Evolutionary conservation across 768 basidiomycete genomes (phyloP), one percentile per base, ranked within the genome.

Genomic region (Heimioporus sp.): DNA sequence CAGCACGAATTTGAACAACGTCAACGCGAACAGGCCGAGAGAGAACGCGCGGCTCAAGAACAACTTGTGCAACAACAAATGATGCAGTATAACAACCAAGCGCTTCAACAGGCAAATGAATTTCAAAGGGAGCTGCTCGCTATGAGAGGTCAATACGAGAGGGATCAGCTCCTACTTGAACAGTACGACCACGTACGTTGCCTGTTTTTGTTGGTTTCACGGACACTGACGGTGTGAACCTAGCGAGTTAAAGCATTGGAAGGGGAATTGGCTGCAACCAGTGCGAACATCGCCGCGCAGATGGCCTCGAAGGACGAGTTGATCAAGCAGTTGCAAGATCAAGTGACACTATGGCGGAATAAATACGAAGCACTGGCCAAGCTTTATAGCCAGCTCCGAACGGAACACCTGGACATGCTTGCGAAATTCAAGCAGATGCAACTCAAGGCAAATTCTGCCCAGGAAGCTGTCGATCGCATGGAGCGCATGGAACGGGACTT

Each of bases 351-450:
- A 13, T 99, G 97, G 97, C 87, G 93, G 50, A 95, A 92, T 76
- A 99, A 99, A 72, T 99, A 99, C 69, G 97, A 99, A 68, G 92
- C 96, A 0, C 78, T 99, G 52, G 97, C 97, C 40, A 99, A 98
- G 70, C 81, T 99, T 10, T 99, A 99, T 77, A 98, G 94, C 62
- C 97, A 98, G 67, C 83, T 99, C 10, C 90, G 97, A 48, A 90
- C 92, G 30, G 97, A 98, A 66, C 97, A 99, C 72, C 78, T 99
- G 40, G 97, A 99, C 55, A 90, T 98, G 85, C 82, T 99, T 48
- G 82, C 88, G 57, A 98, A 96, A 73, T 95, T 90, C 80, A 99
- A 98, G 76, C 87, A 90, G 59, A 82, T 98, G 81, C 95, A 98
- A 67, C 80, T 98, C 55, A 98, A 97, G 69, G 97, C 97, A 16